Percentiles rank a stretch among this genome's conserved stretches.
Conservation (phyloP, 306 rosid genomes). For the Pueraria montana region DNA sequence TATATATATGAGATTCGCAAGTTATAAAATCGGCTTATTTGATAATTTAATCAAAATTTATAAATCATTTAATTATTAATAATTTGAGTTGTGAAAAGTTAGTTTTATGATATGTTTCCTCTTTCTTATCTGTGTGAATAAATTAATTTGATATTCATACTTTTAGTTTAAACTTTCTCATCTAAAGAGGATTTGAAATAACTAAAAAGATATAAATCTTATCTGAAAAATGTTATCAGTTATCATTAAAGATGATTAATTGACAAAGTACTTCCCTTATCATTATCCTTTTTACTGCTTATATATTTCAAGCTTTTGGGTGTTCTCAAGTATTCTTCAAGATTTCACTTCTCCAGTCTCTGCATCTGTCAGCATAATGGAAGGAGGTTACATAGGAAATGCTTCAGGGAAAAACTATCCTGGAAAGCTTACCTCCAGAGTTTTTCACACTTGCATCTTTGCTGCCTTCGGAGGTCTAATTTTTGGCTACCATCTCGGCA, state of each 20-base stretch:
- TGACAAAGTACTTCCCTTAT: no score
- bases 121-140: no score
- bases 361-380: background rate
- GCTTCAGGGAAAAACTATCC: conserved; percentile 48
- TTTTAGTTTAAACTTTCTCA: background rate
- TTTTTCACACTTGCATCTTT: conserved; percentile 40
- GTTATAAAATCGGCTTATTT: no score
- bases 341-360: background rate
- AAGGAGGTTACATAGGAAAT: background rate
- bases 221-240: background rate
- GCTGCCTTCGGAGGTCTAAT: conserved; percentile 70
- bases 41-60: no score
- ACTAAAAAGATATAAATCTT: background rate
- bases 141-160: no score
- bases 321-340: background rate
- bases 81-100: no score
- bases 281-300: background rate
- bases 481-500: conserved; percentile 71
- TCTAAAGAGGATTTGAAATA: no score
- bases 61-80: no score
- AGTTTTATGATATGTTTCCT: no score
- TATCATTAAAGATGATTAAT: no score
- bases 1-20: no score
- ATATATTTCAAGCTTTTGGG: no score
- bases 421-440: conserved; percentile 44